phyloP scores from a whole-genome alignment of 768 basidiomycete genomes.

The Roridomyces roridus region DNA sequence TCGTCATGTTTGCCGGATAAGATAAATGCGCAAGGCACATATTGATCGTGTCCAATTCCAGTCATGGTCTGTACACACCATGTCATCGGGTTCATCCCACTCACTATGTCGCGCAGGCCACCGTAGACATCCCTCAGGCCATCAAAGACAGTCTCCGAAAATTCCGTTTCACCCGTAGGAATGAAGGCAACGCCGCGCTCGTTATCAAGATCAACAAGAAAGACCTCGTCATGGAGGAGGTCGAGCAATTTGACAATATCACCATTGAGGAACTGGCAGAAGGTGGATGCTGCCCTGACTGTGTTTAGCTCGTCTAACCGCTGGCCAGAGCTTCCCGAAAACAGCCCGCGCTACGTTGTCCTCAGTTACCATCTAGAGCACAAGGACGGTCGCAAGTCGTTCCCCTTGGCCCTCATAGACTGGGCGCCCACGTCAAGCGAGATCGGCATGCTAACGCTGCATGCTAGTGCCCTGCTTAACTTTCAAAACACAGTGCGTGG shows the following conservation, averaged over 20 bases:
- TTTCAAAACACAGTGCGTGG: slow-evolving; percentile 78
- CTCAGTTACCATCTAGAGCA: slow-evolving; percentile 85
- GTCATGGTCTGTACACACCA: slow-evolving; percentile 39
- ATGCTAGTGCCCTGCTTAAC: slow-evolving; percentile 80
- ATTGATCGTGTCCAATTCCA: no score
- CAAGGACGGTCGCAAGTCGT: slow-evolving; percentile 82
- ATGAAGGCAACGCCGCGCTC: slow-evolving; percentile 76
- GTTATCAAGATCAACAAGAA: slow-evolving; percentile 92
- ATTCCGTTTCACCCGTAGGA: slow-evolving; percentile 77
- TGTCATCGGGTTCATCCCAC: slow-evolving; percentile 10
- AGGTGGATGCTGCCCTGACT: slow-evolving; percentile 52
- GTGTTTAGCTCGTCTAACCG: background rate
- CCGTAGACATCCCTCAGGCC: slow-evolving; percentile 80
- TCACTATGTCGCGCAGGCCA: slow-evolving; percentile 51
- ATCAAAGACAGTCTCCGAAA: slow-evolving; percentile 84
- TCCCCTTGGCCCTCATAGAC: slow-evolving; percentile 86
- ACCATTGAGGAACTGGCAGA: slow-evolving; percentile 87
- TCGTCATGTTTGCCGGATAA: background rate
- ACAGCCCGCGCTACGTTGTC: slow-evolving; percentile 84
- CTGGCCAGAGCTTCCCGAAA: slow-evolving; percentile 80
- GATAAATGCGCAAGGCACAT: no score
- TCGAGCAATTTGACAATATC: slow-evolving; percentile 78
- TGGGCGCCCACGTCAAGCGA: slow-evolving; percentile 86
- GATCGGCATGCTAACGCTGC: slow-evolving; percentile 76
- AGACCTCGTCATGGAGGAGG: slow-evolving; percentile 81